phyloP scores from a whole-genome alignment of 805 yeast species.

The Candida awuae region DNA sequence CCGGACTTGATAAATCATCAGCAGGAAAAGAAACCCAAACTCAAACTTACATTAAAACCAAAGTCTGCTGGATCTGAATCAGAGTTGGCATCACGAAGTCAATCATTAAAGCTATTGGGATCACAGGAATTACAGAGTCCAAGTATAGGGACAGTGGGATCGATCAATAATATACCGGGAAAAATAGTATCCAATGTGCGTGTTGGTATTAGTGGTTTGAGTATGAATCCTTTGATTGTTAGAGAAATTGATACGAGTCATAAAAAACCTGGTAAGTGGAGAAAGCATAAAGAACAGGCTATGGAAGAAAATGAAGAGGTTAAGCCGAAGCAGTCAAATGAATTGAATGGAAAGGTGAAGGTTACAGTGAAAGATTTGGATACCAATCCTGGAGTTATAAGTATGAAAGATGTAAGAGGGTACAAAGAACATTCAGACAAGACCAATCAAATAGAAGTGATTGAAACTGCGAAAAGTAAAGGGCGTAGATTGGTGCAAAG shows the following conservation, averaged over 20 bases:
- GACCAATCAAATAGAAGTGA: slow-evolving; percentile 13
- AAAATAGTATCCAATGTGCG: slow-evolving; percentile 9
- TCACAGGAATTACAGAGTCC: background rate
- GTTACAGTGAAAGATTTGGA: slow-evolving; percentile 11
- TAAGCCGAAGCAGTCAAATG: slow-evolving; percentile 13
- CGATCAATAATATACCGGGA: slow-evolving; percentile 1
- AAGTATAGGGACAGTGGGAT: background rate
- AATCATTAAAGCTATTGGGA: background rate
- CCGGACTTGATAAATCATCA: slow-evolving; percentile 13
- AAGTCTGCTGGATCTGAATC: background rate
- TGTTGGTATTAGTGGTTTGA: slow-evolving; percentile 20
- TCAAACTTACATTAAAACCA: slow-evolving; percentile 8
- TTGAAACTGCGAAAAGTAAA: slow-evolving; percentile 10
- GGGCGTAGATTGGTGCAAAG: slow-evolving; percentile 15
- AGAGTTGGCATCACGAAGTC: too few relatives aligned
- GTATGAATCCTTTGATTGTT: slow-evolving; percentile 22
- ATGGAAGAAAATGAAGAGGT: background rate
- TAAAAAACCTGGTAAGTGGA: slow-evolving; percentile 9
- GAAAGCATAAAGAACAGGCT: slow-evolving; percentile 7
- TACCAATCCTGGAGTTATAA: slow-evolving; percentile 9
- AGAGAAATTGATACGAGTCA: slow-evolving; percentile 22
- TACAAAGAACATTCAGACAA: slow-evolving; percentile 6
- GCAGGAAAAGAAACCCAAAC: slow-evolving; percentile 11
- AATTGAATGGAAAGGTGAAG: slow-evolving; percentile 4
- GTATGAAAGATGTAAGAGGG: slow-evolving; percentile 9